Evolutionary conservation across 768 basidiomycete genomes (phyloP).

Genomic region (Mycena amicta): DNA sequence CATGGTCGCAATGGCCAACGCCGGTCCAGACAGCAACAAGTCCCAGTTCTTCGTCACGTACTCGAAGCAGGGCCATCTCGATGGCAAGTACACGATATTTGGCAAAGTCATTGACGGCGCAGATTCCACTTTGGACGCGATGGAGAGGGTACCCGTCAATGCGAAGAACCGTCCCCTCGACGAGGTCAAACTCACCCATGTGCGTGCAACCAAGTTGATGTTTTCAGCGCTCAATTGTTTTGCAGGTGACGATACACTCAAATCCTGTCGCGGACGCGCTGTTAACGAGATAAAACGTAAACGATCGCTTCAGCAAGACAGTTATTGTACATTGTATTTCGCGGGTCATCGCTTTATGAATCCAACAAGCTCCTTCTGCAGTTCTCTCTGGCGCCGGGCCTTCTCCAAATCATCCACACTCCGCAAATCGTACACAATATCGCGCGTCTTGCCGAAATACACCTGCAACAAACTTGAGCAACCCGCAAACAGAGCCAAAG

Average conservation of each 20-base stretch:
- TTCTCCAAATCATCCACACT: conserved; percentile 86
- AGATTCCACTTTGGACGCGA: conserved; percentile 92
- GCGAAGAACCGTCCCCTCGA: conserved; percentile 85
- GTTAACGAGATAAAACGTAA: conserved; percentile 42
- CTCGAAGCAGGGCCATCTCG: conserved; percentile 90
- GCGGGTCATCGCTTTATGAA: conserved; percentile 68
- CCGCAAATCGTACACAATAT: conserved; percentile 90
- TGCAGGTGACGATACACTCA: conserved; percentile 84
- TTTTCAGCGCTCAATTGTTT: conserved; percentile 11
- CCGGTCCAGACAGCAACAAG: conserved; percentile 92
- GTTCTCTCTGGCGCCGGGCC: conserved; percentile 75
- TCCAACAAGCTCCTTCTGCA: conserved; percentile 90
- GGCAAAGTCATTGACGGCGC: conserved; percentile 98
- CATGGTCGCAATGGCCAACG: conserved; percentile 97
- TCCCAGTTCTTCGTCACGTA: conserved; percentile 90
- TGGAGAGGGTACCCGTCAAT: conserved; percentile 90
- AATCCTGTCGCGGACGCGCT: conserved; percentile 91
- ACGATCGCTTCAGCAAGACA: too few species aligned
- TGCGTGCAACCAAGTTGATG: conserved; percentile 39
- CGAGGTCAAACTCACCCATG: conserved; percentile 83
- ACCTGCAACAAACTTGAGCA: conserved; percentile 48
- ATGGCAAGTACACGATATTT: conserved; percentile 93
- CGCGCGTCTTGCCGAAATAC: conserved; percentile 95
- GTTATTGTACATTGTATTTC: neutral
- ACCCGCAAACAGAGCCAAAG: neutral